Percentiles rank a stretch among this genome's conserved stretches.
Evolutionary conservation across 129 eudicot species (phyloP).

Genomic region (Solidago caesia): DNA sequence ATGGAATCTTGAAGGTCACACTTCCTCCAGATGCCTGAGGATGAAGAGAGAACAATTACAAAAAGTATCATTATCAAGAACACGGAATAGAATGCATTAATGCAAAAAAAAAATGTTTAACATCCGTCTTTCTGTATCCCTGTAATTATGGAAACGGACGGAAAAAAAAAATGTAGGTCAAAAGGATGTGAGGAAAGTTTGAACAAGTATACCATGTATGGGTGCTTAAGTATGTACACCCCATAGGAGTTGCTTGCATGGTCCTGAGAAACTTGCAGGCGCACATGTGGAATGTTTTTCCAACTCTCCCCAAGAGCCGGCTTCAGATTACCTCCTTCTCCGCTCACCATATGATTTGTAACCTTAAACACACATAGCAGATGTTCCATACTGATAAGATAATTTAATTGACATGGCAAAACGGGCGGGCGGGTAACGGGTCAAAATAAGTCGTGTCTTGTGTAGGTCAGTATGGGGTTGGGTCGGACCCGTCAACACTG

Average conservation of each 20-base stretch:
- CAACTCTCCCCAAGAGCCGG: constrained; percentile 98
- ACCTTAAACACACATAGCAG: constrained; percentile 41
- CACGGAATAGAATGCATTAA: not conserved
- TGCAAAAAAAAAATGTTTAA: not conserved
- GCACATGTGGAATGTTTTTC: constrained; percentile 80
- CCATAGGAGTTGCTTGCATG: constrained; percentile 34
- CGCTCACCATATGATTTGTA: constrained; percentile 92
- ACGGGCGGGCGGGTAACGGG: not conserved
- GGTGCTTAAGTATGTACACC: constrained; percentile 57
- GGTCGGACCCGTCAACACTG: too few relatives aligned
- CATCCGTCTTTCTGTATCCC: not conserved
- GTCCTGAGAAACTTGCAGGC: constrained; percentile 56
- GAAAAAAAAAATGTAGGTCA: not conserved
- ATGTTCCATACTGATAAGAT: not conserved
- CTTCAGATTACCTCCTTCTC: constrained; percentile 70
- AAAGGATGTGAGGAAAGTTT: constrained; percentile 1
- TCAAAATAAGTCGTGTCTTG: too few relatives aligned
- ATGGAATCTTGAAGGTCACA: constrained; percentile 34
- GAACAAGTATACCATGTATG: constrained; percentile 48
- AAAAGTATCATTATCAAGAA: not conserved
- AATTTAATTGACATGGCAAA: too few relatives aligned
- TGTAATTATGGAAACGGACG: not conserved
- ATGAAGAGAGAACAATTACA: constrained; percentile 21
- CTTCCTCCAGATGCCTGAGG: constrained; percentile 46
- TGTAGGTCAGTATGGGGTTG: too few relatives aligned